Base-by-base conservation (phyloP, 495 filamentous ascomycete genomes). In the Penicillium macrosclerotiorum region DNA sequence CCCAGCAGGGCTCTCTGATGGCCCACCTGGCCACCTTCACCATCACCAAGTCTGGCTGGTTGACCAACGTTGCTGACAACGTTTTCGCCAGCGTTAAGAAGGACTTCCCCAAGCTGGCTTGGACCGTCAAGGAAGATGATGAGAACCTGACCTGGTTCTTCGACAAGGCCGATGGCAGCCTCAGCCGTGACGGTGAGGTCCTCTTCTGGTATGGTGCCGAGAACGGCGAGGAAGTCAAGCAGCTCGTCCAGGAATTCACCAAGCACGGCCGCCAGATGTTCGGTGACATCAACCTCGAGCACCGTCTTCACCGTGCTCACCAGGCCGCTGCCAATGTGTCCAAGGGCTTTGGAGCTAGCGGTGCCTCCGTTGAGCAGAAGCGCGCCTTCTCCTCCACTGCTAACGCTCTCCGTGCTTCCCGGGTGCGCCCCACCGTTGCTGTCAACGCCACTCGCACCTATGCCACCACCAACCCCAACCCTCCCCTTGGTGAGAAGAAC, bases 121-220 rank as follows among this genome's bases (percentile, higher is more conserved):
- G 93, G 92, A 95, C 90, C n/a, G 93, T 96, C 31, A 90, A 89
- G 72, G 85, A 90, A 55, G 88, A 93, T 49, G 93, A 98, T 51
- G 94, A 97, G 77, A 97, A 97, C 64, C 75, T 98, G 57, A 90
- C 88, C 20, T 98, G 93, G 93, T 97, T 97, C 75, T 96, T 94
- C 51, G 92, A 95, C 71, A 96, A 96, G 75, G 86, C 93, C 7
- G 89, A 95, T 48, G 94, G 94, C 36, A 95, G 88, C 67, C 74
- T 96, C 47, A 87, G 86, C 34, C 79, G 82, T 24, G 80, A 88
- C 39, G 89, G 89, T 42, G 84, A 94, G 56, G 89, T 96, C 26
- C 84, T 97, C 63, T 97, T 97, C 76, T 98, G 93, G 89, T 95
- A 93, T 60, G 93, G 93, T 25, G 81, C 93, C 43, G 88, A 91